Evolutionary conservation across 2,329 filamentous ascomycete species (phyloP), one percentile per base, ranked within the genome.

Genomic region (Aspergillus tanneri): DNA sequence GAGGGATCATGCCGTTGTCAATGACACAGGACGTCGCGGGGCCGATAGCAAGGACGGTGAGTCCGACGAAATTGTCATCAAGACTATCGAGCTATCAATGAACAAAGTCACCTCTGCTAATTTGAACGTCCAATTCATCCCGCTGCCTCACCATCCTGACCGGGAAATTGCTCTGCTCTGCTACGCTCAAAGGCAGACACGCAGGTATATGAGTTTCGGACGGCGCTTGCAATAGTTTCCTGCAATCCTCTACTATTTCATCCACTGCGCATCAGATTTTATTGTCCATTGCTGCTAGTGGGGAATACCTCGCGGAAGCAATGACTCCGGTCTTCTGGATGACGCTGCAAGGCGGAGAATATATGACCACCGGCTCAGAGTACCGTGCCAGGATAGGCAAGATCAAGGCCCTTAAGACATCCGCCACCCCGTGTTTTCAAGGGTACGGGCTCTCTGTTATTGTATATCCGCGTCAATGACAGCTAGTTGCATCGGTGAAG

Each of bases 391-490:
- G 73, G 9, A 72, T 77, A 43, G 54, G 67, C 4, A 72, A 70
- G 2, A 83, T 86, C 48, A 65, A 68, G 5, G 70, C 77, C 41
- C 72, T 87, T 11, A 82, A 76, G 3, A 61, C 72, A 1, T 67
- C 74, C 0, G 66, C 86, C 2, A 66, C 71, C n/a, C 52, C 64
- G 3, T 81, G 79, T 0, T 83, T 86, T 50, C 60, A 66, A 0
- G 47, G 58, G 0, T 68, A 81, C 52, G 50, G 64, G 0, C 70
- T 86, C 11, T 78, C 84, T 59, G 82, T 78, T 0, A 57, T 86
- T 27, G 76, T 85, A 56, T 86, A 86, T 63, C 83, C 83, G 0
- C 77, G 86, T 60, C 83, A 86, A 58, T 77, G 77, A 59, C 84
- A 84, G 45, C 74, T 86, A 1, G 80, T 83, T 5, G 81, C 84